phyloP scores from a whole-genome alignment of 768 basidiomycete species.

The Crucibulum laeve region DNA sequence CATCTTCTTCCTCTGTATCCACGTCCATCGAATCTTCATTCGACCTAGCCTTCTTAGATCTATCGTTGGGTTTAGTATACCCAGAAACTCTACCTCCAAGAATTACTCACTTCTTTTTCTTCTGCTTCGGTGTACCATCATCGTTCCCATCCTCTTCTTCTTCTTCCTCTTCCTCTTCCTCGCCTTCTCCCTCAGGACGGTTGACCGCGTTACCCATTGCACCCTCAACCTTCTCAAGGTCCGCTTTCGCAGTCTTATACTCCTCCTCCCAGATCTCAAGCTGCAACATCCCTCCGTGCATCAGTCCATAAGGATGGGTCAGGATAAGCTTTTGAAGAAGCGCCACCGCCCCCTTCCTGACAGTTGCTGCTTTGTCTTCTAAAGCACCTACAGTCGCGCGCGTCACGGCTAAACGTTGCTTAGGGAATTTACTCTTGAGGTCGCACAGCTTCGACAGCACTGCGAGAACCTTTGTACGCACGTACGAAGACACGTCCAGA shows the following conservation, averaged over 20 bases:
- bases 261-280: slow-evolving; percentile 69
- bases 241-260: slow-evolving; percentile 55
- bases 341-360: slow-evolving; percentile 80
- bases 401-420: slow-evolving; percentile 75
- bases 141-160: slow-evolving; percentile 17
- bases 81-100: not conserved
- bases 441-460: slow-evolving; percentile 72
- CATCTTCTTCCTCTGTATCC: slow-evolving; percentile 32
- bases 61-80: slow-evolving; percentile 6
- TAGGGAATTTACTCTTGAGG: slow-evolving; percentile 80
- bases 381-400: slow-evolving; percentile 73
- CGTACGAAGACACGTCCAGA: slow-evolving; percentile 85
- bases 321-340: slow-evolving; percentile 69
- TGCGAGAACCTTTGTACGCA: slow-evolving; percentile 81
- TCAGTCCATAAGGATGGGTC: slow-evolving; percentile 85
- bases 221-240: slow-evolving; percentile 70
- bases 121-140: slow-evolving; percentile 17
- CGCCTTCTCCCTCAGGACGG: slow-evolving; percentile 33
- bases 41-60: slow-evolving; percentile 17
- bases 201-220: slow-evolving; percentile 60
- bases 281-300: slow-evolving; percentile 80
- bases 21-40: slow-evolving; percentile 55
- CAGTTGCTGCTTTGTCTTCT: slow-evolving; percentile 85
- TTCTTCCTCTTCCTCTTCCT: slow-evolving; percentile 24
- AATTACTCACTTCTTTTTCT: slow-evolving; percentile 27